phyloP scores from a whole-genome alignment of 2,329 filamentous ascomycete species.

The Albophoma yamanashiensis region DNA sequence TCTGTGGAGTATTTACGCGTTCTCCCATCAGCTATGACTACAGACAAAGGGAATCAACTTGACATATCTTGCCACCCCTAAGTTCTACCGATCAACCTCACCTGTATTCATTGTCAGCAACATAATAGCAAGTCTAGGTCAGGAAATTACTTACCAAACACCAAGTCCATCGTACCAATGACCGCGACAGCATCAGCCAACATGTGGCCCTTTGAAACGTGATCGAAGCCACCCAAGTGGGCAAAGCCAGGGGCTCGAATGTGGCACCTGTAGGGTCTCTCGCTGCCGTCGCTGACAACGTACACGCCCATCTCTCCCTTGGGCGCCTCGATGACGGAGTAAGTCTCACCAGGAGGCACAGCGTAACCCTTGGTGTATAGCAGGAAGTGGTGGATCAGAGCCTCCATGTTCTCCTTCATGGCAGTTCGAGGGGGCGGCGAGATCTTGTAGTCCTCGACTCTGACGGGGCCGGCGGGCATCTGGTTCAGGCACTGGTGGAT shows the following conservation, averaged over 20 bases:
- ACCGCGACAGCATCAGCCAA: slow-evolving; percentile 94
- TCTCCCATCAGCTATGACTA: slow-evolving; percentile 28
- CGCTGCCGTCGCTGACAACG: slow-evolving; percentile 88
- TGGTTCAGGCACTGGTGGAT: slow-evolving; percentile 99
- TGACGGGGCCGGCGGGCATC: slow-evolving; percentile 90
- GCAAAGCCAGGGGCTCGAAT: slow-evolving; percentile 95
- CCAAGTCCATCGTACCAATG: slow-evolving; percentile 81
- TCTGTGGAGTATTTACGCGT: slow-evolving; percentile 25
- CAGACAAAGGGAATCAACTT: slow-evolving; percentile 23
- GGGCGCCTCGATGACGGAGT: slow-evolving; percentile 96
- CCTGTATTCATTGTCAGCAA: slow-evolving; percentile 32
- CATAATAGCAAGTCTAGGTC: background rate
- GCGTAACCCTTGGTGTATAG: slow-evolving; percentile 98
- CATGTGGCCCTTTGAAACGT: slow-evolving; percentile 83
- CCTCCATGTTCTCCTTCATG: slow-evolving; percentile 99
- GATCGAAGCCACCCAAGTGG: slow-evolving; percentile 88
- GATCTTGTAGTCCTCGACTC: slow-evolving; percentile 98
- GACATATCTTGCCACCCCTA: slow-evolving; percentile 16
- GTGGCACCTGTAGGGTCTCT: slow-evolving; percentile 95
- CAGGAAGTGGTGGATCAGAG: slow-evolving; percentile 97
- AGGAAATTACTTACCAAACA: slow-evolving; percentile 57
- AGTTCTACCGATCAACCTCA: slow-evolving; percentile 48
- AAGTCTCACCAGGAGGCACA: slow-evolving; percentile 94
- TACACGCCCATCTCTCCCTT: slow-evolving; percentile 99
- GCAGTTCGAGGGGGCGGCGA: slow-evolving; percentile 88